Conservation (phyloP, 768 basidiomycete genomes). For the Glaciozyma martinii region DNA sequence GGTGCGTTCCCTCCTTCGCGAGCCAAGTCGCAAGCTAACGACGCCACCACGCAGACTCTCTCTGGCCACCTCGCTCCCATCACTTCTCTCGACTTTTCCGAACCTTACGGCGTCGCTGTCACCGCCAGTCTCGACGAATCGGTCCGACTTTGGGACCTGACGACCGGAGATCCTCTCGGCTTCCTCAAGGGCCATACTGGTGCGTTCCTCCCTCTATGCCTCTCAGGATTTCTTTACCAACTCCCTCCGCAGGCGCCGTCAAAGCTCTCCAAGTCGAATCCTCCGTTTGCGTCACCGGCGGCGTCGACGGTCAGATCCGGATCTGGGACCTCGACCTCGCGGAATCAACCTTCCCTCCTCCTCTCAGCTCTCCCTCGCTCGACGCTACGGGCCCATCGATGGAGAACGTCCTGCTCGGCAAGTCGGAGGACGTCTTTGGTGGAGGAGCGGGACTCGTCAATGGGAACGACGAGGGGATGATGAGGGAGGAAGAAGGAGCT, state of each 20-base stretch:
- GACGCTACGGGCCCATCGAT: slow-evolving; percentile 6
- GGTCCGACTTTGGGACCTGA: slow-evolving; percentile 89
- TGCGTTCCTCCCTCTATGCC: slow-evolving; percentile 33
- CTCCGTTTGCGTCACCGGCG: slow-evolving; percentile 79
- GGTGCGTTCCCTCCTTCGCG: slow-evolving; percentile 36
- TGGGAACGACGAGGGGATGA: slow-evolving; percentile 24
- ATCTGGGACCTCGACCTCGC: slow-evolving; percentile 67
- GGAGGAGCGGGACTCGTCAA: slow-evolving; percentile 4
- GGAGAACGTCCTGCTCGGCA: background rate
- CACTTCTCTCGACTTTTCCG: slow-evolving; percentile 84
- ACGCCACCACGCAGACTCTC: slow-evolving; percentile 53
- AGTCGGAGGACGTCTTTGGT: slow-evolving; percentile 30
- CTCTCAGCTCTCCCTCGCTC: background rate
- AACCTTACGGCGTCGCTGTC: slow-evolving; percentile 90
- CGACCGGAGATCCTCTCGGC: slow-evolving; percentile 78
- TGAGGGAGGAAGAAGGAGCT: slow-evolving; percentile 10
- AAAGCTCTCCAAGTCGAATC: slow-evolving; percentile 92
- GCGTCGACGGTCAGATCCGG: slow-evolving; percentile 71
- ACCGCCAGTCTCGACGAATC: slow-evolving; percentile 69
- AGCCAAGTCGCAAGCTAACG: too few relatives aligned
- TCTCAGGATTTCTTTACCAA: slow-evolving; percentile 47
- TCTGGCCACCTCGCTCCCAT: slow-evolving; percentile 71
- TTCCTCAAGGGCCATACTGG: slow-evolving; percentile 55
- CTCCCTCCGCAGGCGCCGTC: slow-evolving; percentile 43
- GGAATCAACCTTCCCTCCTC: slow-evolving; percentile 41